A percentile compares a stretch with the other conserved stretches of the same genome.
Evolutionary conservation across 495 filamentous ascomycete species (phyloP).

Genomic region (Pyronema domesticum): DNA sequence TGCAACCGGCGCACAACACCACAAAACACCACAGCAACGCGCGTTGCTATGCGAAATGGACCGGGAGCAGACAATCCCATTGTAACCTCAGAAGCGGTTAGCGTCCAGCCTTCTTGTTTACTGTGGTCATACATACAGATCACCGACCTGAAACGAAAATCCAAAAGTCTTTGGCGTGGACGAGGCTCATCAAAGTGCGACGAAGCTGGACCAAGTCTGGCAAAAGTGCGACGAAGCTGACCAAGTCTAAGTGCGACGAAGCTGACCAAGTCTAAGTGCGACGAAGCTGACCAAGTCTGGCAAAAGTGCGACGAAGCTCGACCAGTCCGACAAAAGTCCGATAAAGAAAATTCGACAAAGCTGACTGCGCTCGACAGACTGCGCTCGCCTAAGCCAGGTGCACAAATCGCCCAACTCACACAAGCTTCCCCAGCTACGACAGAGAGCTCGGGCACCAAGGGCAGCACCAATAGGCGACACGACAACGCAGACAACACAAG

Average conservation of each 20-base stretch:
- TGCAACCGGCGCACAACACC: neutral
- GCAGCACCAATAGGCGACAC: too few species aligned
- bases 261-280: too few species aligned
- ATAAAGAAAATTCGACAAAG: neutral
- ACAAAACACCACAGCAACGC: neutral
- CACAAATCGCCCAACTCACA: too few species aligned
- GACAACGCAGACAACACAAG: too few species aligned
- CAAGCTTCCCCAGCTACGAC: neutral
- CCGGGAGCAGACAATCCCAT: conserved; percentile 13
- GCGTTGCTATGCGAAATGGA: conserved; percentile 1
- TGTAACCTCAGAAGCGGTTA: neutral
- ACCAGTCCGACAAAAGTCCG: too few species aligned
- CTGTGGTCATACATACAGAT: neutral
- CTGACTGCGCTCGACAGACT: too few species aligned
- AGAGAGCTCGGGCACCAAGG: neutral
- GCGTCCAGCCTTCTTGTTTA: neutral
- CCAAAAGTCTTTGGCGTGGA: neutral
- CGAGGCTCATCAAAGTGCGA: neutral
- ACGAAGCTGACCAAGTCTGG: neutral
- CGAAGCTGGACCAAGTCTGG: neutral
- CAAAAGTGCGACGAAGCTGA: too few species aligned
- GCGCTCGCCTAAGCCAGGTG: too few species aligned
- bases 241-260: too few species aligned
- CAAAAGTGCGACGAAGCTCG: too few species aligned
- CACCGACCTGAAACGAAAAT: neutral